Conservation (phyloP, 108 stramenopile genomes). For the Fragilaria radians region DNA sequence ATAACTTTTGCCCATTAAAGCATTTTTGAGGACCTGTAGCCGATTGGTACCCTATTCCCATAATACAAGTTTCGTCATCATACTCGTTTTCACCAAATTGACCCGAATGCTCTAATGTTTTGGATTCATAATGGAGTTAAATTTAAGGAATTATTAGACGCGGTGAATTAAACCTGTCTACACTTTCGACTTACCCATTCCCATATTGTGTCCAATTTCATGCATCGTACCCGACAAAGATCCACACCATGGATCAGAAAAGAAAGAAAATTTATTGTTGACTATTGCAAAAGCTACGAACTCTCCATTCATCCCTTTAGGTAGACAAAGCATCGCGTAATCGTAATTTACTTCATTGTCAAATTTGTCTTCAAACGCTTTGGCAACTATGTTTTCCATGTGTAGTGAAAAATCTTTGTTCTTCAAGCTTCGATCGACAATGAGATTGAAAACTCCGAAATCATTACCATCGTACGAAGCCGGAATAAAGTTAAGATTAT, state of each 20-base stretch:
- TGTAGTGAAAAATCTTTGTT: not conserved
- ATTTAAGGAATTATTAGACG: too few relatives aligned
- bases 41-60: not conserved
- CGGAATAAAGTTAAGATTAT: not conserved
- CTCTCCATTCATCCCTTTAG: slow-evolving; percentile 26
- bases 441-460: not conserved
- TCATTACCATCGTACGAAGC: not conserved
- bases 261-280: slow-evolving; percentile 22
- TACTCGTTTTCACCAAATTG: not conserved
- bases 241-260: slow-evolving; percentile 44
- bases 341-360: slow-evolving; percentile 9
- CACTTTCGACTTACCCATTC: slow-evolving; percentile 13
- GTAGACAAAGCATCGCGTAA: slow-evolving; percentile 58
- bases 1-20: not conserved
- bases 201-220: slow-evolving; percentile 67
- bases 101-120: not conserved
- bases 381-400: not conserved
- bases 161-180: too few relatives aligned
- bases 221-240: slow-evolving; percentile 33
- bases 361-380: not conserved
- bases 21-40: not conserved
- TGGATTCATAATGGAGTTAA: too few relatives aligned
- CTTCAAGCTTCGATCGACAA: not conserved
- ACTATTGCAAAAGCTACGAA: slow-evolving; percentile 26
- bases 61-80: not conserved